Percentiles rank a stretch among this genome's conserved stretches.
Conservation (phyloP, 2,329 filamentous ascomycete genomes). For the Aspergillus ochraceus region DNA sequence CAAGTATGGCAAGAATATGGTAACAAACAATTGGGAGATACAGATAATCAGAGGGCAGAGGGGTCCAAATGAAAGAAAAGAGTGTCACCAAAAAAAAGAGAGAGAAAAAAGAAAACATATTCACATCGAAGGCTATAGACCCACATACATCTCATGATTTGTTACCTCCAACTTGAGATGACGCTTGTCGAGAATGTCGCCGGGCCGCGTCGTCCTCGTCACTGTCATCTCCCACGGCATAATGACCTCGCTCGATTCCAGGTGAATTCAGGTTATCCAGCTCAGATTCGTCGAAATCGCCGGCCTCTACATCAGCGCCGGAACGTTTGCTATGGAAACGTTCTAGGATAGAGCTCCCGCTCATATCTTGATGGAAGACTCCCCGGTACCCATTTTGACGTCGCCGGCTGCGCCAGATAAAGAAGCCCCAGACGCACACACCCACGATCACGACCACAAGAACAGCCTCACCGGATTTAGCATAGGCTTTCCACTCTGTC, state of each 20-base stretch:
- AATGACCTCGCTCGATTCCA: conserved; percentile 39
- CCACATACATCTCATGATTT: conserved; percentile 5
- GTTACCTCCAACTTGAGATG: conserved; percentile 6
- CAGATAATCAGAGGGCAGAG: neutral
- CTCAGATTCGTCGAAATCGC: conserved; percentile 63
- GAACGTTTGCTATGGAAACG: conserved; percentile 48
- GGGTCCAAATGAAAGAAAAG: neutral
- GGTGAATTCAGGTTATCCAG: conserved; percentile 54
- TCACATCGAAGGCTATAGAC: conserved; percentile 4
- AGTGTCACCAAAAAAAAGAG: neutral
- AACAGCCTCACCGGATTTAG: conserved; percentile 80
- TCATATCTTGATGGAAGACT: conserved; percentile 46
- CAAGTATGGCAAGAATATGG: conserved; percentile 1
- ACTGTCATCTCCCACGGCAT: conserved; percentile 51
- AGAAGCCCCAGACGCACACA: conserved; percentile 72
- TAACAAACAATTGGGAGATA: neutral
- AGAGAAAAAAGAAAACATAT: conserved; percentile 7
- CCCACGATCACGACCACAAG: conserved; percentile 77
- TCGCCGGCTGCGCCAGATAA: conserved; percentile 59
- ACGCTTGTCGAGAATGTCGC: conserved; percentile 10
- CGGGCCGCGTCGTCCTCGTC: conserved; percentile 34
- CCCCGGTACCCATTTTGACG: conserved; percentile 45
- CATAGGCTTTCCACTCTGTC: conserved; percentile 86
- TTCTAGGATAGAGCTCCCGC: conserved; percentile 44
- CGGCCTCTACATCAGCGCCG: conserved; percentile 57